Conservation (phyloP, 495 filamentous ascomycete species). For the Symbiotaphrina buchneri region DNA sequence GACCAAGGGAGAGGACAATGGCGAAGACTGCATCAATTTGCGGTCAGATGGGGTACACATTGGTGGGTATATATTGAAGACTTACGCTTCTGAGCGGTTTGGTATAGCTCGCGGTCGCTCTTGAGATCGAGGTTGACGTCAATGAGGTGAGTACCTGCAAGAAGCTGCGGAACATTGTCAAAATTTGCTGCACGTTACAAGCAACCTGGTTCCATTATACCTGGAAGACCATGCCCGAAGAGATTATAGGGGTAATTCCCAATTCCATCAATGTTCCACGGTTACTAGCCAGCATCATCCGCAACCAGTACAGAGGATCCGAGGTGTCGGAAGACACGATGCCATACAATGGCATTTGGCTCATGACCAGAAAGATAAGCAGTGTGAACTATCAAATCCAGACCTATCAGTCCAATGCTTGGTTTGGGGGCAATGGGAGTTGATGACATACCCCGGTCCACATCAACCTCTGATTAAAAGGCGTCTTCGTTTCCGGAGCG, state of each 20-base stretch:
- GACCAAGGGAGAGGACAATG: slow-evolving; percentile 91
- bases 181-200: slow-evolving; percentile 5
- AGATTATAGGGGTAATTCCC: slow-evolving; percentile 98
- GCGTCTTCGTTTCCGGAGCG: slow-evolving; percentile 85
- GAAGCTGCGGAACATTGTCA: slow-evolving; percentile 29
- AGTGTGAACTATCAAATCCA: slow-evolving; percentile 48
- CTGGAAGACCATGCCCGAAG: slow-evolving; percentile 99
- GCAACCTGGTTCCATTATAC: slow-evolving; percentile 14
- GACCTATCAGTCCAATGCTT: slow-evolving; percentile 14
- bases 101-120: slow-evolving; percentile 97
- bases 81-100: slow-evolving; percentile 83
- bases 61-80: not conserved
- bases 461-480: slow-evolving; percentile 98
- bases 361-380: slow-evolving; percentile 99
- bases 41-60: no score
- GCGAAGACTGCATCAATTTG: slow-evolving; percentile 39
- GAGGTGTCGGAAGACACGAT: slow-evolving; percentile 93
- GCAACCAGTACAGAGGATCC: slow-evolving; percentile 97
- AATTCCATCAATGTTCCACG: slow-evolving; percentile 96
- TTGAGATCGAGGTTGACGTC: slow-evolving; percentile 99
- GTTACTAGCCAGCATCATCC: slow-evolving; percentile 99
- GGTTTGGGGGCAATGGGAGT: slow-evolving; percentile 2
- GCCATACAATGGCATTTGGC: slow-evolving; percentile 93
- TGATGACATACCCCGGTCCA: slow-evolving; percentile 66
- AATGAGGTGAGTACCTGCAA: slow-evolving; percentile 97